Conservation (phyloP, 148 eudicot species). For the Polygonum maritimum region DNA sequence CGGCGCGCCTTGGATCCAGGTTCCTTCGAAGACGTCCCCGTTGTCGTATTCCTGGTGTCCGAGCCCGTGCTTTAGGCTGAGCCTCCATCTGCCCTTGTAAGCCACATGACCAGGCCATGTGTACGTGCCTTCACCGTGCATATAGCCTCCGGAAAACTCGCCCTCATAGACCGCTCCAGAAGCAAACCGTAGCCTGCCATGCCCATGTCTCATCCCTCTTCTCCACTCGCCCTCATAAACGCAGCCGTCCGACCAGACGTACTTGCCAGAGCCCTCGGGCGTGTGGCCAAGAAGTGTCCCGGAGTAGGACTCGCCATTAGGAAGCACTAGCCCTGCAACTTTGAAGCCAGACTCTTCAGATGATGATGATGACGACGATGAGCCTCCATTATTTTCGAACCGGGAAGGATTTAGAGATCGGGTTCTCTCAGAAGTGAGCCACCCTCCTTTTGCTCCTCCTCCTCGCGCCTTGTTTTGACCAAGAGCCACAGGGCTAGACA, state of each 20-base stretch:
- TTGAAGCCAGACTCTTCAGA: constrained; percentile 42
- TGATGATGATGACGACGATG: constrained; percentile 16
- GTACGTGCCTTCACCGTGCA: constrained; percentile 74
- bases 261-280: constrained; percentile 87
- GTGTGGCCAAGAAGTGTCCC: constrained; percentile 63
- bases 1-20: constrained; percentile 85
- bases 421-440: constrained; percentile 43
- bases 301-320: constrained; percentile 63
- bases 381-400: constrained; percentile 43
- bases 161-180: constrained; percentile 86
- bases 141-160: constrained; percentile 90
- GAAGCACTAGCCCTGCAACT: constrained; percentile 45
- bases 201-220: constrained; percentile 83
- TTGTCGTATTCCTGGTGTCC: constrained; percentile 74
- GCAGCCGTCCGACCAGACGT: constrained; percentile 79
- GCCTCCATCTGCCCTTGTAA: constrained; percentile 79
- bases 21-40: constrained; percentile 84
- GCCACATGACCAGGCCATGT: constrained; percentile 41
- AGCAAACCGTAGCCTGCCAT: constrained; percentile 68
- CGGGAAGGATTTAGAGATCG: constrained; percentile 44
- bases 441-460: constrained; percentile 13
- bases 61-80: constrained; percentile 86
- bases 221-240: constrained; percentile 85
- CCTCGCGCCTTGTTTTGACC: constrained; percentile 22
- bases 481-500: constrained; percentile 66